Percentiles rank a stretch among this genome's conserved stretches.
These are phyloP conservation scores for Fusarium metavorans DNA, from an alignment of 2,329 filamentous ascomycete genomes.

Conservation along the genomic window DNA sequence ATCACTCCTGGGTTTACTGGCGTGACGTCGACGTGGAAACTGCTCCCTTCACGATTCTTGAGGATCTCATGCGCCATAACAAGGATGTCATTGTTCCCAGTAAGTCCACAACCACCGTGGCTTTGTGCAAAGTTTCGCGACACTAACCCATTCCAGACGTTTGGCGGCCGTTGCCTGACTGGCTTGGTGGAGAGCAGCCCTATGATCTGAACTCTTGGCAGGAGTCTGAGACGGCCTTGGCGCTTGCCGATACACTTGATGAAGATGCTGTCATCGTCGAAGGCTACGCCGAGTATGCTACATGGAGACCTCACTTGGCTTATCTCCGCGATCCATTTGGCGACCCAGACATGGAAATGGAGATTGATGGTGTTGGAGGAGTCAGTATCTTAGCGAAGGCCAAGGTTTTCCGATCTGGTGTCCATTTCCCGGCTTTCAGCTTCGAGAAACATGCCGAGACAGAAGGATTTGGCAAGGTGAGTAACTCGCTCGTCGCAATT, in stretches of 20 bases:
- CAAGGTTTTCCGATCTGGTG: slow-evolving; percentile 91
- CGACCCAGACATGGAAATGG: slow-evolving; percentile 99
- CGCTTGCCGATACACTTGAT: slow-evolving; percentile 92
- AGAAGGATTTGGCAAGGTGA: slow-evolving; percentile 97
- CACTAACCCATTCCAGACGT: slow-evolving; percentile 74
- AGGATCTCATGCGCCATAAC: slow-evolving; percentile 98
- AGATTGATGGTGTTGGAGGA: slow-evolving; percentile 96
- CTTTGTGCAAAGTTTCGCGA: not conserved
- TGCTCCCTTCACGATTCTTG: slow-evolving; percentile 94
- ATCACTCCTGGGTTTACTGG: slow-evolving; percentile 99
- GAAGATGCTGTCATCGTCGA: slow-evolving; percentile 99
- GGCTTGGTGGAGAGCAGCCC: slow-evolving; percentile 97
- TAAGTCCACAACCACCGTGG: slow-evolving; percentile 63
- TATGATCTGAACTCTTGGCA: slow-evolving; percentile 99
- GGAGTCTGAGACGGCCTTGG: slow-evolving; percentile 95
- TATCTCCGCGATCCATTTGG: slow-evolving; percentile 97
- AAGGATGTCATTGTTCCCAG: slow-evolving; percentile 99
- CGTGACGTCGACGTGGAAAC: slow-evolving; percentile 98
- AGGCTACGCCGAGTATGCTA: slow-evolving; percentile 98
- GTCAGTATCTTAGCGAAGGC: slow-evolving; percentile 98
- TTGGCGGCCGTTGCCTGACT: slow-evolving; percentile 98
- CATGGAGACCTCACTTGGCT: slow-evolving; percentile 95
- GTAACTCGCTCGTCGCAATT: slow-evolving; percentile 24
- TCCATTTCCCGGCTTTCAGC: slow-evolving; percentile 98
- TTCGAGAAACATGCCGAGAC: slow-evolving; percentile 99